Percentiles rank a stretch among this genome's conserved stretches.
These are phyloP conservation scores for Fraxinus sp. DNA, from an alignment of 305 asterid genomes.

Conservation along the genomic window DNA sequence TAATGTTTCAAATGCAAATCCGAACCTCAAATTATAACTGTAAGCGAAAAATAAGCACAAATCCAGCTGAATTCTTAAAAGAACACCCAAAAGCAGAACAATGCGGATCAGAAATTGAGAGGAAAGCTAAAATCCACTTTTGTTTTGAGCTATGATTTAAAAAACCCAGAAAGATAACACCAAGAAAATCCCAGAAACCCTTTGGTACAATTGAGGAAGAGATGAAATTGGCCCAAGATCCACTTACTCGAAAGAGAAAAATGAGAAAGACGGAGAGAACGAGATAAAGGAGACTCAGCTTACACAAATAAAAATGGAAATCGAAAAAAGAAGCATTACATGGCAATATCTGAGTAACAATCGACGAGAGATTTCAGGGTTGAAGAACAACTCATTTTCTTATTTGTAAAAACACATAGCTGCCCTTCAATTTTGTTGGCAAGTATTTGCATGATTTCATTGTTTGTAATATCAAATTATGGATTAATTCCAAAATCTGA, in stretches of 20 bases:
- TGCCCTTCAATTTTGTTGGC: neutral
- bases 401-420: neutral
- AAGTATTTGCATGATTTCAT: neutral
- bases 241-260: conserved; percentile 19
- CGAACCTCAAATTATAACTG: neutral
- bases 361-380: conserved; percentile 34
- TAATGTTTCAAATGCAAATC: neutral
- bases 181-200: conserved; percentile 22
- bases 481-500: neutral
- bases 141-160: neutral
- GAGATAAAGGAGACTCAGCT: neutral
- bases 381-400: conserved; percentile 30
- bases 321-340: conserved; percentile 16
- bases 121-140: neutral
- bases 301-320: neutral
- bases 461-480: neutral
- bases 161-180: conserved; percentile 6
- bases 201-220: conserved; percentile 11
- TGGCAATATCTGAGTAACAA: conserved; percentile 22
- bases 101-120: neutral
- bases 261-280: conserved; percentile 16
- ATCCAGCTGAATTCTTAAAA: conserved; percentile 16
- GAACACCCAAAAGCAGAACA: neutral
- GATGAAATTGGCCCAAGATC: conserved; percentile 30
- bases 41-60: neutral